Evolutionary conservation across 75 land plant species (phyloP).

Genomic region (Cunninghamia lanceolata): DNA sequence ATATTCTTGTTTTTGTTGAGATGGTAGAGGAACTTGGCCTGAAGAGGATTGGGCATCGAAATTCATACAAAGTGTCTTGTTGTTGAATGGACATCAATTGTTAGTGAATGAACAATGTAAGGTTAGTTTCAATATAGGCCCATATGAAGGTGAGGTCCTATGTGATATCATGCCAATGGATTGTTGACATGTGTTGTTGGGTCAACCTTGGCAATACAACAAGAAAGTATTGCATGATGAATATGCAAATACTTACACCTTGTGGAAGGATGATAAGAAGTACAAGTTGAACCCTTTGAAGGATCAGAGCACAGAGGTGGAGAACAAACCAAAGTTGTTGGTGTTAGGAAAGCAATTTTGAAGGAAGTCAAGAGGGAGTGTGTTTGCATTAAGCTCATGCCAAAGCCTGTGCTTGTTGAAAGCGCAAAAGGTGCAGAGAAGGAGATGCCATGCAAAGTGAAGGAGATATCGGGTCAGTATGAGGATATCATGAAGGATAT

Average conservation of each 20-base stretch:
- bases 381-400: not conserved
- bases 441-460: not conserved
- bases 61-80: too few relatives aligned
- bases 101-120: not conserved
- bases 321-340: too few relatives aligned
- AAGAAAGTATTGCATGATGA: not conserved
- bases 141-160: not conserved
- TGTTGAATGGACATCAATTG: not conserved
- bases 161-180: slow-evolving; percentile 14
- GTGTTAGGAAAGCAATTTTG: too few relatives aligned
- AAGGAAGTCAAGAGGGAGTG: not conserved
- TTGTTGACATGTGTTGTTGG: slow-evolving; percentile 6
- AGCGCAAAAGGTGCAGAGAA: not conserved
- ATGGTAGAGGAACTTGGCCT: too few relatives aligned
- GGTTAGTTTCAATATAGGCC: not conserved
- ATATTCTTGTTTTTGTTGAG: too few relatives aligned
- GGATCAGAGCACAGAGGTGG: not conserved
- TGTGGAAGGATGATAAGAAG: not conserved
- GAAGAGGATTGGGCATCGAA: too few relatives aligned
- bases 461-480: not conserved
- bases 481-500: not conserved
- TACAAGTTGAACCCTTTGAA: not conserved
- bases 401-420: not conserved
- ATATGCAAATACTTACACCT: not conserved
- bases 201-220: not conserved